Conservation (phyloP, 2,329 filamentous ascomycete genomes). For the Bipolaris gigantea region DNA sequence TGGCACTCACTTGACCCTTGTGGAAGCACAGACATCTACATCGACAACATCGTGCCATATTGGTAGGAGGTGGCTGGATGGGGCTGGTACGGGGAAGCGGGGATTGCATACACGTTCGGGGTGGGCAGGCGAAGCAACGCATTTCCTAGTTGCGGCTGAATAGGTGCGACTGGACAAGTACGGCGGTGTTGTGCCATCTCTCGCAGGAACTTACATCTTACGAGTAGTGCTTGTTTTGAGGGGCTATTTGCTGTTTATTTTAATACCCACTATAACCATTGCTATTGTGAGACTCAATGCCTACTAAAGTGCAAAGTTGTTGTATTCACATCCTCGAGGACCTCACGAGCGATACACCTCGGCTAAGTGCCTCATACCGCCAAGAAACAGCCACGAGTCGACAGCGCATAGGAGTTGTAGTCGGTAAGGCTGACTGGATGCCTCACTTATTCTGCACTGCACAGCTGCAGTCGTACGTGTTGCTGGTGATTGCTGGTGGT, state of each 20-base stretch:
- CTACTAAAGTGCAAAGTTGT: neutral
- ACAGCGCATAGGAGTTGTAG: neutral
- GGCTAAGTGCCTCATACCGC: neutral
- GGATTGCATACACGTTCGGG: neutral
- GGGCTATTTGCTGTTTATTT: neutral
- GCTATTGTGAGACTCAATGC: neutral
- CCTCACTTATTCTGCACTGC: neutral
- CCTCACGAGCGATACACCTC: neutral
- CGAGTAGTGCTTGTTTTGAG: neutral
- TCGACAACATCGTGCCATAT: neutral
- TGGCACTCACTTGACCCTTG: neutral
- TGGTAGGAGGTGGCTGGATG: neutral
- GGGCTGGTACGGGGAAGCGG: neutral
- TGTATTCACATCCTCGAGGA: neutral
- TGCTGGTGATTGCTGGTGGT: neutral
- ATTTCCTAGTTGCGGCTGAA: constrained; percentile 4
- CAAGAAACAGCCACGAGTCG: neutral
- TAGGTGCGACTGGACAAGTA: neutral
- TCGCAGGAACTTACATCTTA: neutral
- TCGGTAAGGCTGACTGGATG: constrained; percentile 4
- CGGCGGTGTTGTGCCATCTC: neutral
- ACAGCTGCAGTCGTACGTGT: constrained; percentile 2
- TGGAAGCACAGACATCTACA: neutral
- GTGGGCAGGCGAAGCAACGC: constrained; percentile 2
- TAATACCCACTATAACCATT: neutral